Evolutionary conservation across 768 basidiomycete genomes (phyloP), one percentile per base, ranked within the genome.

Genomic region (Xerocomellus amylosporus): DNA sequence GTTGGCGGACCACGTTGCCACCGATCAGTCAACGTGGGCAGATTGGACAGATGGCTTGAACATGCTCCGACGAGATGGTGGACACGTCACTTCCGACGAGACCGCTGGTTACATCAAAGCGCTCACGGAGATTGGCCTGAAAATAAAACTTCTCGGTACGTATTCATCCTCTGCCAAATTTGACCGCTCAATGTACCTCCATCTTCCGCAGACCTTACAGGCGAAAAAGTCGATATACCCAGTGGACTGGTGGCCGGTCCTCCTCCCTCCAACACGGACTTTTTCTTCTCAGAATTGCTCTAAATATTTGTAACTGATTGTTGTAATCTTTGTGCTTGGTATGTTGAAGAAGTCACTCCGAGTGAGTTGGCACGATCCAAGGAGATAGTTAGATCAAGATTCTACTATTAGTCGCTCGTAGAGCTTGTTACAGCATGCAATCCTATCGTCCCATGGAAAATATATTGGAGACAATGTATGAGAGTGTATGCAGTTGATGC

Each of bases 1-100:
- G 2, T 66, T 92, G 53, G 90, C 87, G 5, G 88, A 92, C 66
- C 81, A 86, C 54, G 85, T 91, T 61, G 88, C 90, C 4, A 83
- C 86, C 28, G 84, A 93, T 68, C 79, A 82, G 49, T 83, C 85
- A 17, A 77, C 87, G 17, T 94, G 90, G 87, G 88, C 90, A 15
- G 93, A 96, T 72, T 96, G 93, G 93, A 91, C 91, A 3, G 93
- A 96, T 68, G 93, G 93, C 5, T 66, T 96, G 69, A 91, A 91
- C 63, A 89, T 95, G 85, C 78, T 95, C 39, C 77, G 90, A 38
- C 75, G 85, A 48, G 90, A 89, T 59, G 84, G 90, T 17, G 88
- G 89, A 8, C 90, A 91, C 66, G 89, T 93, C 53, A 76, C 87
- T 13, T 92, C 92, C 5, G 81, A 85, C 59, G 90, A 93, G 71